Base-by-base conservation (phyloP, 768 basidiomycete genomes). In the Sistotremastrum suecicum region DNA sequence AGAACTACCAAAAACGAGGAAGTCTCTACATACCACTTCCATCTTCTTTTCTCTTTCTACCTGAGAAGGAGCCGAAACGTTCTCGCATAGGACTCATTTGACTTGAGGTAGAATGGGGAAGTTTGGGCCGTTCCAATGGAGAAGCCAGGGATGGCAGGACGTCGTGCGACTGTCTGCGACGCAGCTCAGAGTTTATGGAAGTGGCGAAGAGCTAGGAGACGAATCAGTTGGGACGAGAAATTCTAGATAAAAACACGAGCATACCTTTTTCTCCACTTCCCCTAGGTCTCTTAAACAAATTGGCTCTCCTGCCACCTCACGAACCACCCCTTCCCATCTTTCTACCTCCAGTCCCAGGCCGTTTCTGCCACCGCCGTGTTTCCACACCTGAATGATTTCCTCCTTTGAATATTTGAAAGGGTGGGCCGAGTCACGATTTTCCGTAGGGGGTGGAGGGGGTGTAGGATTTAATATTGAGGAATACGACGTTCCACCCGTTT, bases 381-480 rank as follows among this genome's bases (percentile, higher is more conserved):
- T 81, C 61, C 84, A 90, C 50, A 91, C 81, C 64, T 75, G 70
- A 45, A 90, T 70, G 66, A 91, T 68, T 44, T 88, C 85, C 54
- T 88, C 85, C 63, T 80, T 88, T 4, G 83, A 76, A 64, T 89
- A 91, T 56, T 80, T 72, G 67, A 89, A 87, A n/a, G 86, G 86
- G 56, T 79, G 78, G 41, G 68, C 63, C 34, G 77, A 72, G 56
- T 87, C 82, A 43, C 68, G 70, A 50, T 67, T 71, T 51, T 78
- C 81, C 42, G 64, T 64, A 34, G 68, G 62, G 39, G 65, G 63
- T 50, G 73, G 66, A 34, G 67, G 65, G n/a, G 37, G 37, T 9
- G 70, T 67, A 28, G 71, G 67, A 39, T 78, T 78, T 44, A 79
- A 77, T 43, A 80, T 72, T 51, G 81, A 77, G 53, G 76, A 86